A percentile compares a stretch with the other conserved stretches of the same genome.
Evolutionary conservation across 2,329 filamentous ascomycete genomes (phyloP).

Genomic region (Diaporthe eres): DNA sequence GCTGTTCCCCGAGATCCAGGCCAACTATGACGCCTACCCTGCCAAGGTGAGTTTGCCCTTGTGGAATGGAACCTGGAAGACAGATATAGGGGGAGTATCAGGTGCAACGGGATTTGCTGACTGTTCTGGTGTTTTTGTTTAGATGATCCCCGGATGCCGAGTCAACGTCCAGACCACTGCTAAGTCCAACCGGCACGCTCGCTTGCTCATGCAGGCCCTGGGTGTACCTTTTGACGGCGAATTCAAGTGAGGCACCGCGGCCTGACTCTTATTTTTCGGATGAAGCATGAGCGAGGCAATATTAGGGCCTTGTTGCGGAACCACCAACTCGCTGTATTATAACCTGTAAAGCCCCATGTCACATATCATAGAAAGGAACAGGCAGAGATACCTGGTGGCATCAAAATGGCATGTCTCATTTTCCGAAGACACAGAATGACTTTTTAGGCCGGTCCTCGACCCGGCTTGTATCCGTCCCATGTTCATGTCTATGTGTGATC

Average conservation of each 20-base stretch:
- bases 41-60: constrained; percentile 34
- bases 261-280: constrained; percentile 2
- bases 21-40: constrained; percentile 82
- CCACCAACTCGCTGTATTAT: constrained; percentile 39
- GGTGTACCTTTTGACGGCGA: constrained; percentile 85
- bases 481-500: constrained; percentile 5
- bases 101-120: constrained; percentile 43
- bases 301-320: neutral
- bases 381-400: constrained; percentile 10
- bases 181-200: constrained; percentile 86
- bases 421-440: constrained; percentile 7
- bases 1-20: constrained; percentile 93
- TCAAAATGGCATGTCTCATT: constrained; percentile 36
- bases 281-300: neutral
- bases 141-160: constrained; percentile 88
- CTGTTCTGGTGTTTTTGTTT: neutral
- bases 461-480: neutral
- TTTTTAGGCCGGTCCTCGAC: neutral
- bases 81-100: constrained; percentile 45
- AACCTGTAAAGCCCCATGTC: constrained; percentile 42
- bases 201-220: constrained; percentile 79
- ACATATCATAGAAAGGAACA: constrained; percentile 32
- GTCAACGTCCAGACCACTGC: constrained; percentile 88
- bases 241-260: constrained; percentile 62
- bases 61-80: constrained; percentile 37